Evolutionary conservation across 1,284 basidiomycete genomes (phyloP), one percentile per base, ranked within the genome.

Genomic region (Xerocomus minutiporus): DNA sequence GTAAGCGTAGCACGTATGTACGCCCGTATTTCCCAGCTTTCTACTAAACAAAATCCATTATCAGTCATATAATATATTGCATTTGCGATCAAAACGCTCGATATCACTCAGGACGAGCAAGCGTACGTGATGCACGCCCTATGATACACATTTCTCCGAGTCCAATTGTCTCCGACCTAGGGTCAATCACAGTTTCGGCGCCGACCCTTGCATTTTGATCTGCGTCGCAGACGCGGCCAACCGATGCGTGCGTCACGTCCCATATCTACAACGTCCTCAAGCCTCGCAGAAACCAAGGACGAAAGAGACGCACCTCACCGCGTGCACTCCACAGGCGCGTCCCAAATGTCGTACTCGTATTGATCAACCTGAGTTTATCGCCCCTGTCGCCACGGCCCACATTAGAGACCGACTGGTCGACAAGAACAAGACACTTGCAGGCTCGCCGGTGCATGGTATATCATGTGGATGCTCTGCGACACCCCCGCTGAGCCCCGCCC

Each of bases 191-290:
- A 77, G 57, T 45, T 70, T 75, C 5, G 69, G 49, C 47, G 69
- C 38, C 1, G 76, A 78, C 4, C 74, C 67, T 35, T 71, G 64
- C 81, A 83, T 82, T 63, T 80, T 80, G 51, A 80, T 68, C 46
- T 83, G 81, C 1, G 75, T 72, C 0, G 76, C 81, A 9, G 79
- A 76, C 7, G 75, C 76, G n/a, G 80, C 75, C 3, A 83, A 70
- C 11, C 80, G 73, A 53, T 66, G 74, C 17, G 46, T 77, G 71
- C 4, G 74, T 78, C 25, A 61, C 67, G 46, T 80, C 77, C 81
- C 81, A 83, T 41, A 82, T 77, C 81, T 83, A 52, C 20, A 34
- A 11, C 52, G 34, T 26, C 45, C 1, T 48, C 31, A 44, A 23
- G 26, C 11, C 32, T 9, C 6, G 4, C 32, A 8, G 15, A 23